A percentile compares a stretch with the other conserved stretches of the same genome.
Conservation (phyloP, 225 moss, liverwort and hornwort species). For the Asterella californica region DNA sequence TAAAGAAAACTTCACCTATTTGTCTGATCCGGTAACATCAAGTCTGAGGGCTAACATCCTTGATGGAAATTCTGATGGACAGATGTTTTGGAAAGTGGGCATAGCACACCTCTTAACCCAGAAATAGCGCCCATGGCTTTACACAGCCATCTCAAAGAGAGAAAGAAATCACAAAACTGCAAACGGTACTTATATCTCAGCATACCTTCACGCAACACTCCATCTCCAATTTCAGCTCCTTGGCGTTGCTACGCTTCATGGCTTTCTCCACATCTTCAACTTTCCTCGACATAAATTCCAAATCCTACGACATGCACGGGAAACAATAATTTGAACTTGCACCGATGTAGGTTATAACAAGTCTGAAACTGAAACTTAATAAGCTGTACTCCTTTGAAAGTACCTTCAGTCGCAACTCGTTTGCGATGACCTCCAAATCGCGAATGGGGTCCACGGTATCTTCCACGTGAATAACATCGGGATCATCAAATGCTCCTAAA, state of each 20-base stretch:
- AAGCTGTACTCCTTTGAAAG: not conserved
- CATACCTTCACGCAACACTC: conserved; percentile 89
- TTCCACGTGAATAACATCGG: conserved; percentile 93
- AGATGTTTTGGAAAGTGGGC: too few relatives aligned
- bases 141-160: not conserved
- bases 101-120: too few relatives aligned
- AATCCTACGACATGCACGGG: conserved; percentile 45
- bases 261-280: conserved; percentile 83
- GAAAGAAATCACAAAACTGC: too few relatives aligned
- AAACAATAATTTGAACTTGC: not conserved
- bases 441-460: conserved; percentile 91
- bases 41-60: too few relatives aligned
- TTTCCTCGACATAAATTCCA: conserved; percentile 85
- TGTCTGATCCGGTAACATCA: not conserved
- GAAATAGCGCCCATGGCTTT: not conserved
- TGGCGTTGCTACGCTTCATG: conserved; percentile 92
- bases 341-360: not conserved
- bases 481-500: conserved; percentile 90
- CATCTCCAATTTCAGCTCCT: conserved; percentile 79
- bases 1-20: not conserved
- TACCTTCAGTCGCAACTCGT: conserved; percentile 93
- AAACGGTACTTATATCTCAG: not conserved
- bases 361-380: not conserved
- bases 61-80: too few relatives aligned
- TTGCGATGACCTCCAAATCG: conserved; percentile 82